Evolutionary conservation across 1,284 basidiomycete genomes (phyloP).

Genomic region (Leccinum griseonigrum): DNA sequence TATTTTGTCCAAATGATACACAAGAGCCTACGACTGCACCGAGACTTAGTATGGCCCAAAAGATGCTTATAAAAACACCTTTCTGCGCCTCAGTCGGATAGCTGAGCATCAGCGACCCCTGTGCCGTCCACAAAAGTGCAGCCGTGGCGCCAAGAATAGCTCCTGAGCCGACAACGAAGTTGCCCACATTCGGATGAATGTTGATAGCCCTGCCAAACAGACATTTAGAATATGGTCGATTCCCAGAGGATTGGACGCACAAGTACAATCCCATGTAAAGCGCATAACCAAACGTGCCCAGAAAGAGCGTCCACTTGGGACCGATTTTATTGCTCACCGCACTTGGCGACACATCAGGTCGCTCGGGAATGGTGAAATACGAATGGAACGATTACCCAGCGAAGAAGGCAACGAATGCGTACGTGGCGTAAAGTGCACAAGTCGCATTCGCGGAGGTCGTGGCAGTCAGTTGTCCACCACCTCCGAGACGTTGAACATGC

Average conservation of each 20-base stretch:
- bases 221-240: background rate
- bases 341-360: constrained; percentile 22
- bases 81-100: constrained; percentile 60
- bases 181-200: constrained; percentile 39
- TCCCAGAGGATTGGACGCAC: constrained; percentile 18
- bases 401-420: constrained; percentile 43
- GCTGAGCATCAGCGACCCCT: constrained; percentile 62
- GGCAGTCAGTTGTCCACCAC: constrained; percentile 37
- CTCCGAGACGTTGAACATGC: constrained; percentile 38
- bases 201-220: constrained; percentile 37
- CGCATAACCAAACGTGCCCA: constrained; percentile 50
- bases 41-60: constrained; percentile 69
- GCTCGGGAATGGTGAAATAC: no score
- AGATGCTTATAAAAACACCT: constrained; percentile 57
- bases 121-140: constrained; percentile 64
- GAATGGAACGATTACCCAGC: constrained; percentile 35
- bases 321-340: constrained; percentile 55
- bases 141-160: constrained; percentile 62
- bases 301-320: constrained; percentile 47
- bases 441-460: constrained; percentile 35
- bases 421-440: constrained; percentile 43
- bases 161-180: constrained; percentile 54
- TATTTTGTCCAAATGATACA: constrained; percentile 54
- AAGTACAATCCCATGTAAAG: constrained; percentile 54
- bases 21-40: constrained; percentile 62